phyloP scores from a whole-genome alignment of 345 rosid genomes.

The Erucastrum elatum region DNA sequence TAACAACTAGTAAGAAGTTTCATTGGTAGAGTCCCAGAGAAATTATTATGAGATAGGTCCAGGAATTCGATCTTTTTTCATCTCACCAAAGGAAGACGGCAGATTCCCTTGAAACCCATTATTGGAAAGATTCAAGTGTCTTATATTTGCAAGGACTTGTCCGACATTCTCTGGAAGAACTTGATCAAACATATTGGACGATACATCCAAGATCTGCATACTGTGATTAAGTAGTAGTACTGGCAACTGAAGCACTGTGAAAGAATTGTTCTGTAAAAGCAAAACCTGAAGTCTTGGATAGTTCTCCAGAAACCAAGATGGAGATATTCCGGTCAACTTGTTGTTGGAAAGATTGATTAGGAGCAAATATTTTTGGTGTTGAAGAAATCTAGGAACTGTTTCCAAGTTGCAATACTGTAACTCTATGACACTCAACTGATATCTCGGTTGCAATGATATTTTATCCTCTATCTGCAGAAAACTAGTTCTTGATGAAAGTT shows the following conservation, averaged over 20 bases:
- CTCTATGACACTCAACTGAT: not conserved
- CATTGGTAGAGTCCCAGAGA: not conserved
- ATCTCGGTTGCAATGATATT: not conserved
- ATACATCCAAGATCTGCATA: not conserved
- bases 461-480: not conserved
- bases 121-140: not conserved
- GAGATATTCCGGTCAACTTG: not conserved
- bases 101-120: not conserved
- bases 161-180: not conserved
- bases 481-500: not conserved
- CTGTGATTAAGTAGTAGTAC: not conserved
- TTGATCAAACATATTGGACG: not conserved
- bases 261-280: conserved; percentile 20
- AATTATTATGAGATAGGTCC: conserved; percentile 19
- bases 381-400: conserved; percentile 10
- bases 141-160: not conserved
- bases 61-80: not conserved
- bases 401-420: conserved; percentile 1
- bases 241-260: conserved; percentile 5
- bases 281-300: not conserved
- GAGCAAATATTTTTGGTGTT: not conserved
- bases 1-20: not conserved
- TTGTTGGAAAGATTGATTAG: not conserved
- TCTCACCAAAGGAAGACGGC: not conserved
- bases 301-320: not conserved